Evolutionary conservation across 2,329 filamentous ascomycete species (phyloP).

Genomic region (Aspergillus sergii): DNA sequence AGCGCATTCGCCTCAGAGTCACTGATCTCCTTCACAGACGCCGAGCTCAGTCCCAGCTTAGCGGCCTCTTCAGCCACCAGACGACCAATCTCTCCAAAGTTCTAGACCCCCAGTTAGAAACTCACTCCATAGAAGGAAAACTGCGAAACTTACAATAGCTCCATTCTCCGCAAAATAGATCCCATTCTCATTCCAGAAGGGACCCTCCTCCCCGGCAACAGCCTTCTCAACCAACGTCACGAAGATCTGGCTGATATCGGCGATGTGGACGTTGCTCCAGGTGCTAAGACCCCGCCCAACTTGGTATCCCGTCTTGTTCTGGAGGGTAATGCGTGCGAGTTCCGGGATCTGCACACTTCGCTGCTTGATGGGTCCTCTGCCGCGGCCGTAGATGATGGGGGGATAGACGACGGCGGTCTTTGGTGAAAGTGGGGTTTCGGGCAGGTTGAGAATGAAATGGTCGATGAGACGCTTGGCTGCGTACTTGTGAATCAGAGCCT

Average conservation of each 20-base stretch:
- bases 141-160: constrained; percentile 25
- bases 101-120: constrained; percentile 17
- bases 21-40: constrained; percentile 22
- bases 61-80: constrained; percentile 25
- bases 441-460: constrained; percentile 60
- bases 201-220: constrained; percentile 17
- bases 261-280: constrained; percentile 63
- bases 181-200: constrained; percentile 44
- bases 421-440: constrained; percentile 38
- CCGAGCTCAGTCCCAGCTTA: constrained; percentile 23
- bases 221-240: constrained; percentile 54
- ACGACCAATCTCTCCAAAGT: constrained; percentile 27
- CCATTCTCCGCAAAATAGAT: constrained; percentile 38
- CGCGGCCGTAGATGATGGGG: constrained; percentile 61
- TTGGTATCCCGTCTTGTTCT: constrained; percentile 51
- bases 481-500: constrained; percentile 29
- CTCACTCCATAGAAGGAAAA: too few relatives aligned
- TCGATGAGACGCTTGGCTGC: constrained; percentile 67
- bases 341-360: constrained; percentile 55
- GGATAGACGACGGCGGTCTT: constrained; percentile 65
- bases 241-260: constrained; percentile 59
- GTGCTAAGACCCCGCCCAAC: constrained; percentile 58
- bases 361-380: constrained; percentile 53
- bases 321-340: constrained; percentile 46
- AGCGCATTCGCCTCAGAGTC: constrained; percentile 27